Conservation (phyloP, 345 rosid genomes). For the Tarenaya hassleriana region DNA sequence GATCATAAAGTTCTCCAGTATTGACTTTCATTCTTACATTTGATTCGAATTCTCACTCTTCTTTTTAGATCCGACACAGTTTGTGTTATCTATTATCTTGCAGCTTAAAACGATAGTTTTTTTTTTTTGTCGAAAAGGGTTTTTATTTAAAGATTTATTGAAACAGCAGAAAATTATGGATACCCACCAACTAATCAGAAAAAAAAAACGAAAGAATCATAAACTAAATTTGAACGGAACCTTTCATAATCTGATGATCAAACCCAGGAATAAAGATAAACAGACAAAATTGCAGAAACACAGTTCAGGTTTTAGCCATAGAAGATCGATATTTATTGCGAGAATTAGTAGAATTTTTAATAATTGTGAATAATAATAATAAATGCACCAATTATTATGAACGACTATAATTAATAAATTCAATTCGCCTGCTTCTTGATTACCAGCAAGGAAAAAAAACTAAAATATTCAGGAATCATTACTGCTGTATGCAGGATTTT, state of each 20-base stretch:
- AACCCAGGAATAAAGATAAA: slow-evolving; percentile 23
- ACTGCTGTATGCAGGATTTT: slow-evolving; percentile 24
- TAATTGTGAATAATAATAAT: background rate
- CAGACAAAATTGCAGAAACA: slow-evolving; percentile 21
- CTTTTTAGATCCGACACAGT: slow-evolving; percentile 29
- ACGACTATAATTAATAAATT: too few species aligned
- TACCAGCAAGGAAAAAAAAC: slow-evolving; percentile 18
- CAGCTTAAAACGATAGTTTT: too few species aligned
- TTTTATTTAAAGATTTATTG: slow-evolving; percentile 6
- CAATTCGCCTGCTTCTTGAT: slow-evolving; percentile 22
- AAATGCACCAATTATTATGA: too few species aligned
- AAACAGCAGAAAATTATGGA: too few species aligned
- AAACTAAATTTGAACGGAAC: slow-evolving; percentile 1
- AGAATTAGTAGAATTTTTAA: background rate
- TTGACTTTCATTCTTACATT: background rate
- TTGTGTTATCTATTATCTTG: too few species aligned
- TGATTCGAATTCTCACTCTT: slow-evolving; percentile 13
- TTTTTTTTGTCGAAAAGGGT: background rate
- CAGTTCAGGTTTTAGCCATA: slow-evolving; percentile 7
- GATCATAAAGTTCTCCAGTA: too few species aligned
- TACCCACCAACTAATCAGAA: background rate
- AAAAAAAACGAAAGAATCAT: slow-evolving; percentile 15
- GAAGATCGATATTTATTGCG: background rate
- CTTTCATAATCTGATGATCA: slow-evolving; percentile 25
- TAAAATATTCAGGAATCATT: slow-evolving; percentile 14